Base-by-base conservation (phyloP, 2,329 filamentous ascomycete genomes). In the Colletotrichum graminicola region DNA sequence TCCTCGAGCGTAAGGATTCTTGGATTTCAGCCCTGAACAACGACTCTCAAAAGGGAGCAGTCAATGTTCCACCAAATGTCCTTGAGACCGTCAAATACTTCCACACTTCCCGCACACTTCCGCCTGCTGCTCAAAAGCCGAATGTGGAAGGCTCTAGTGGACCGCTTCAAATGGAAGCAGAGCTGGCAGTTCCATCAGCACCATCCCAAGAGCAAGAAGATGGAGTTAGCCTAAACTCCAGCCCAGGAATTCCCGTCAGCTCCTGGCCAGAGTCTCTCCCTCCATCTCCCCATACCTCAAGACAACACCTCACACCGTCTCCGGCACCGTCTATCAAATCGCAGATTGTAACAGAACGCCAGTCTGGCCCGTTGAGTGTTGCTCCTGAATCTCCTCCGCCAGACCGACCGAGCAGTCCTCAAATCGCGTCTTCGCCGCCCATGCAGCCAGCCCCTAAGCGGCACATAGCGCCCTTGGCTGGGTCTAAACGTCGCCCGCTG, bases 61-160 rank as follows among this genome's bases (percentile, higher is more conserved):
- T 74, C 52, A 80, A 82, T 56, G 73, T 85, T 14, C 84, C 84
- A 0, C 67, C 72, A 3, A 75, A 79, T 49, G 79, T 84, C 12
- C 64, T 84, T 23, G 73, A 82, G 47, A 76, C 76, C 2, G 65
- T 81, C 8, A 79, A 75, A 59, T 73, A 76, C 59, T 72, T 72
- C 41, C 61, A 75, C 39, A 54, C 65, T 7, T 64, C 71, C 7
- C 64, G 47, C 29, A 72, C 59, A 23, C 54, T 73, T 7, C 73
- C 72, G 8, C 72, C 72, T 14, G 51, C 68, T 3, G 73, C 68
- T 10, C 73, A 74, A 29, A 73, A 56, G 47, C 67, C 52, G 5
- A 55, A 62, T 36, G 26, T 32, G 34, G 43, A 36, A 21, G 54
- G 16, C 18, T 56, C 61, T 16, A 67, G 43, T 45, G 56, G 14